Evolutionary conservation across 2,329 filamentous ascomycete species (phyloP).

Genomic region (Nectriaceae sp.): DNA sequence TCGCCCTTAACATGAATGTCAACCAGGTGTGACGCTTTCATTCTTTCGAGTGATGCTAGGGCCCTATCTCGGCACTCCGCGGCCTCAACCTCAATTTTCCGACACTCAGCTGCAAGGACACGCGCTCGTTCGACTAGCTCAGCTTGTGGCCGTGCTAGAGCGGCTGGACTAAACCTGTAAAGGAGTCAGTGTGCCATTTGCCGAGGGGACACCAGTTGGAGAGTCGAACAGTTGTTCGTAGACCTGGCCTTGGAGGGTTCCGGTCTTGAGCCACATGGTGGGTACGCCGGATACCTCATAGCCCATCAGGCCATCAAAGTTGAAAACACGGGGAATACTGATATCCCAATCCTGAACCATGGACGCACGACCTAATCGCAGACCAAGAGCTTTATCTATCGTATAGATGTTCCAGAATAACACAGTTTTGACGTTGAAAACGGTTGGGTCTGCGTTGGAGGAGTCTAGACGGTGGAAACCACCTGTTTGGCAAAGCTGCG

Average conservation of each 20-base stretch:
- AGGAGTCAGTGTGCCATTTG: constrained; percentile 7
- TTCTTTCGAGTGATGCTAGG: constrained; percentile 37
- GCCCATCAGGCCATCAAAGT: constrained; percentile 43
- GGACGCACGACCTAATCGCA: constrained; percentile 60
- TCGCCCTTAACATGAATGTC: constrained; percentile 48
- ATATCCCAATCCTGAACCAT: constrained; percentile 63
- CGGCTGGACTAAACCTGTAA: constrained; percentile 52
- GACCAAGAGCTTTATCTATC: constrained; percentile 58
- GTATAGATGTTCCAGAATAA: constrained; percentile 56
- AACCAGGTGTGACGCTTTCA: constrained; percentile 42
- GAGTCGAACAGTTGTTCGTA: constrained; percentile 51
- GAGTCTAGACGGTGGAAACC: constrained; percentile 57
- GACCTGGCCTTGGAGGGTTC: constrained; percentile 58
- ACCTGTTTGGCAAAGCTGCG: constrained; percentile 61
- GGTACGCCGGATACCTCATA: constrained; percentile 42
- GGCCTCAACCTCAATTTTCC: constrained; percentile 38
- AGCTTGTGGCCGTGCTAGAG: constrained; percentile 41
- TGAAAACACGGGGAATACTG: constrained; percentile 45
- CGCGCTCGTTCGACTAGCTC: constrained; percentile 43
- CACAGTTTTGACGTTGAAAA: constrained; percentile 39
- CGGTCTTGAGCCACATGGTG: constrained; percentile 55
- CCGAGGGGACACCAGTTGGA: neutral
- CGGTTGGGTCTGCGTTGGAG: constrained; percentile 34
- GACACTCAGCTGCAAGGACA: constrained; percentile 40
- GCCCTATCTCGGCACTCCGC: constrained; percentile 37